phyloP scores from a whole-genome alignment of 805 yeast species.

The Wickerhamiella cacticola region DNA sequence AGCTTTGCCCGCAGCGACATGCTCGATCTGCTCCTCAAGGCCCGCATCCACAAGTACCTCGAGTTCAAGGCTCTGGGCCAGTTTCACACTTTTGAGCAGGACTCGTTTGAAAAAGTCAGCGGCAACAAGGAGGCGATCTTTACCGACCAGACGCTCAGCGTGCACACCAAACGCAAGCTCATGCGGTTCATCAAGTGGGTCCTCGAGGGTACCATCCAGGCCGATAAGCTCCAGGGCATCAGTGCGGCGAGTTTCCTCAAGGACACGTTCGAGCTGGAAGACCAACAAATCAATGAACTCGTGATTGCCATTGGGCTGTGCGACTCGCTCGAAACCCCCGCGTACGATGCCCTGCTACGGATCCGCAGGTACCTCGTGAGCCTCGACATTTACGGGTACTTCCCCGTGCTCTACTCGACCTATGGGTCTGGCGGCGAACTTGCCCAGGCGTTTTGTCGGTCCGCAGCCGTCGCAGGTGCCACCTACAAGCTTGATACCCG shows the following conservation, averaged over 20 bases:
- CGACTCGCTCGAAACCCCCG: conserved; percentile 44
- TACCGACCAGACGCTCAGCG: conserved; percentile 67
- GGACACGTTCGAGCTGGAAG: conserved; percentile 55
- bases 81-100: conserved; percentile 91
- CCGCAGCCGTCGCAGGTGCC: conserved; percentile 97
- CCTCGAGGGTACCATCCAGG: conserved; percentile 50
- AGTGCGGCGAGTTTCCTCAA: conserved; percentile 50
- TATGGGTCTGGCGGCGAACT: conserved; percentile 95
- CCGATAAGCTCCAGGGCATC: conserved; percentile 43
- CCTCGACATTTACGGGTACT: conserved; percentile 84
- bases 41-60: conserved; percentile 79
- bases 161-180: conserved; percentile 64
- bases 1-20: conserved; percentile 86
- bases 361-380: conserved; percentile 75
- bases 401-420: conserved; percentile 84
- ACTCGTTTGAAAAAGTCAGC: conserved; percentile 72
- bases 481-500: conserved; percentile 73
- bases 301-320: conserved; percentile 79
- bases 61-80: conserved; percentile 82
- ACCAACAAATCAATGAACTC: conserved; percentile 69
- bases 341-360: conserved; percentile 65
- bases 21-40: conserved; percentile 60
- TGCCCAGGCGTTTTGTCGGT: conserved; percentile 91
- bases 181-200: conserved; percentile 91
- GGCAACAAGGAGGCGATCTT: conserved; percentile 88